Conservation (phyloP, 768 basidiomycete genomes). For the Trametes cinnabarina region DNA sequence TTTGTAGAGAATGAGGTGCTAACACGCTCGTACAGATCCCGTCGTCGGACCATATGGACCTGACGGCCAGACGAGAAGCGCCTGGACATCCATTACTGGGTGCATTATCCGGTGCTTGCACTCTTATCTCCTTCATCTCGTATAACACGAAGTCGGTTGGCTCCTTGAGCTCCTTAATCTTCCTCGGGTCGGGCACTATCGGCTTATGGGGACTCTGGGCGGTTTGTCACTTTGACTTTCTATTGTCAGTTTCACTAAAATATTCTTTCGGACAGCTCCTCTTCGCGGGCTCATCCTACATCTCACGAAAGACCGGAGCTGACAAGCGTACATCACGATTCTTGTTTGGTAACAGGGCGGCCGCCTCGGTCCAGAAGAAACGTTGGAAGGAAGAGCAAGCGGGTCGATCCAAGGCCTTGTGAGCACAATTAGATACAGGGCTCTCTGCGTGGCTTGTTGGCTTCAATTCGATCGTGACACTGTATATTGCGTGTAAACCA, state of each 20-base stretch:
- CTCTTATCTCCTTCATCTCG: conserved; percentile 57
- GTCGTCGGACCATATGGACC: background rate
- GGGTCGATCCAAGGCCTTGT: background rate
- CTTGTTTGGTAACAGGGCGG: conserved; percentile 68
- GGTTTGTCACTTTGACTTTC: conserved; percentile 40
- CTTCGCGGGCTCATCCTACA: conserved; percentile 53
- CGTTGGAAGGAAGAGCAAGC: conserved; percentile 29
- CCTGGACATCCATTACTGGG: conserved; percentile 61
- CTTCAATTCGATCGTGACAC: no score
- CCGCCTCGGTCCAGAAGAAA: conserved; percentile 36
- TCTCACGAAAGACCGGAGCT: conserved; percentile 74
- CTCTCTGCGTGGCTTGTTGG: no score
- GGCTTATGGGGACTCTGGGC: conserved; percentile 72
- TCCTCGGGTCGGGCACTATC: conserved; percentile 47
- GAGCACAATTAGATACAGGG: no score
- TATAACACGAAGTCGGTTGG: conserved; percentile 63
- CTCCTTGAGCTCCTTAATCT: conserved; percentile 50
- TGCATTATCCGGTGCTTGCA: conserved; percentile 54
- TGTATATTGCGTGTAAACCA: no score
- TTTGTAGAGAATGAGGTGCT: background rate
- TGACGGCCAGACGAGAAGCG: background rate
- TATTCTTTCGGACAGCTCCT: conserved; percentile 42
- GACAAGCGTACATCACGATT: conserved; percentile 81
- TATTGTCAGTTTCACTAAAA: background rate
- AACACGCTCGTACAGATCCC: background rate